These are phyloP conservation scores for Clitoria ternatea DNA, from an alignment of 306 rosid species.

Conservation along the genomic window DNA sequence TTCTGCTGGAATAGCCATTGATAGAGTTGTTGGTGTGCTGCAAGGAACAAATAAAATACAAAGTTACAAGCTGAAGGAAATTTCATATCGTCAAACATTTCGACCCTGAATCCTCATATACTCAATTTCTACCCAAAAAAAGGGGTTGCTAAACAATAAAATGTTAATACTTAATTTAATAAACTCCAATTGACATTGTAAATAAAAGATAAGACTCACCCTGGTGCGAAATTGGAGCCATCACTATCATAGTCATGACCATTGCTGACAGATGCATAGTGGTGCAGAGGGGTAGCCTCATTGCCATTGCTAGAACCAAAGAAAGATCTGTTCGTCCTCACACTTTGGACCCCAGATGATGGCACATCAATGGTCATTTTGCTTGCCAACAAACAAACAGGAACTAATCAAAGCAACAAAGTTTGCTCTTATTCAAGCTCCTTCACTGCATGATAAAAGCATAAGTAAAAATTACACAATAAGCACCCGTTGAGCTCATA, in stretches of 20 bases:
- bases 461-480: neutral
- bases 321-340: slow-evolving; percentile 56
- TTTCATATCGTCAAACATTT: neutral
- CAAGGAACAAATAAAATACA: slow-evolving; percentile 8
- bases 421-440: slow-evolving; percentile 3
- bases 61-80: neutral
- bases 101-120: neutral
- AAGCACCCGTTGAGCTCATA: slow-evolving; percentile 8
- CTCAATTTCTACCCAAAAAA: neutral
- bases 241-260: slow-evolving; percentile 74
- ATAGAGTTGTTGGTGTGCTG: slow-evolving; percentile 71
- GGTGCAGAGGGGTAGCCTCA: slow-evolving; percentile 50
- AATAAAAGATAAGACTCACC: slow-evolving; percentile 46
- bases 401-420: slow-evolving; percentile 27
- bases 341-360: slow-evolving; percentile 54
- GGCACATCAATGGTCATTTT: slow-evolving; percentile 68
- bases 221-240: slow-evolving; percentile 68
- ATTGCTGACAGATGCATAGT: slow-evolving; percentile 38
- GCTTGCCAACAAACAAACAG: slow-evolving; percentile 7
- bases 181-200: neutral
- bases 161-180: neutral
- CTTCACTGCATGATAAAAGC: slow-evolving; percentile 14
- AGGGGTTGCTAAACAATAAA: neutral
- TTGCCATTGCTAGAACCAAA: slow-evolving; percentile 61
- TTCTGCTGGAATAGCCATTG: slow-evolving; percentile 72